A percentile compares a stretch with the other conserved stretches of the same genome.
phyloP scores from a whole-genome alignment of 345 rosid genomes.

The Heritiera littoralis region DNA sequence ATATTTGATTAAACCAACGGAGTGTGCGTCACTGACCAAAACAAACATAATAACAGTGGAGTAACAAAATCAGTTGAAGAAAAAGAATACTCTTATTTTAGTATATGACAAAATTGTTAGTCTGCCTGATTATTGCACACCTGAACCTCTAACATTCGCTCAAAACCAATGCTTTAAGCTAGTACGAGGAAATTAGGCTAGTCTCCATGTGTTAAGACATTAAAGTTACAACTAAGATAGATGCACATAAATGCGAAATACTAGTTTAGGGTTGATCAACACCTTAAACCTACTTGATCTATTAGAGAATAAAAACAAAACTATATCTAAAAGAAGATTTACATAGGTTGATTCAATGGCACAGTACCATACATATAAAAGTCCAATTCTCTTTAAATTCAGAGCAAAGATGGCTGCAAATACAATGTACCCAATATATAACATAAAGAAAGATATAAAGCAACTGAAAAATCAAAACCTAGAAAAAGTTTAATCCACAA shows the following conservation, averaged over 20 bases:
- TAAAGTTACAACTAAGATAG: neutral
- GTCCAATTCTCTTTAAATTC: neutral
- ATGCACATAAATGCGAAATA: neutral
- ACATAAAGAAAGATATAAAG: neutral
- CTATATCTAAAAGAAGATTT: neutral
- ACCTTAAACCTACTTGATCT: neutral
- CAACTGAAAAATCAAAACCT: neutral
- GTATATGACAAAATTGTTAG: neutral
- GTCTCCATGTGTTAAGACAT: neutral
- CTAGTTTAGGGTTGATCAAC: slow-evolving; percentile 1
- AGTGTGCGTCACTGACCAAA: slow-evolving; percentile 65
- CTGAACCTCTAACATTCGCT: neutral
- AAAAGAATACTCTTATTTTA: neutral
- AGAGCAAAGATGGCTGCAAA: neutral
- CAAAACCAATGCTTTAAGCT: neutral
- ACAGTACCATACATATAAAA: neutral
- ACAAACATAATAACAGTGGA: slow-evolving; percentile 21
- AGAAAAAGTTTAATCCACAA: neutral
- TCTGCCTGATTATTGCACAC: neutral
- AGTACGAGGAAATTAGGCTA: neutral
- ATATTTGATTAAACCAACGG: slow-evolving; percentile 79
- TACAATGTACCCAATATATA: neutral
- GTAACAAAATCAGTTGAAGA: slow-evolving; percentile 5
- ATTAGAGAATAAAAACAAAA: neutral
- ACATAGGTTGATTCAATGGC: neutral